Percentiles rank a stretch among this genome's conserved stretches.
phyloP scores from a whole-genome alignment of 306 rosid genomes.

The Gastrolobium bilobum region DNA sequence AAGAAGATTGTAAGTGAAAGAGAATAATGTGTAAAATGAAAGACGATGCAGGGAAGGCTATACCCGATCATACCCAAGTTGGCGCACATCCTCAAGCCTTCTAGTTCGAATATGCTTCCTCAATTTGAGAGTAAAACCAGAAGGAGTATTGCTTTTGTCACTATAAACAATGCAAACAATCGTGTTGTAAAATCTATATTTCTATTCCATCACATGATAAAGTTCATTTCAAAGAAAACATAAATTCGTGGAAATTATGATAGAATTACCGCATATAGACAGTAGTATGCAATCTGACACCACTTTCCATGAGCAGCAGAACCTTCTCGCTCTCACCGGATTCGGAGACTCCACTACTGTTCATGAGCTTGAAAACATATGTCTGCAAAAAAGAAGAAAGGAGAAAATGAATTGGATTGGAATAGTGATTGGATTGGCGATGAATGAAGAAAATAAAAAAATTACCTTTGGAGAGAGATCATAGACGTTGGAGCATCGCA shows the following conservation, averaged over 20 bases:
- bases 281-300: slow-evolving; percentile 91
- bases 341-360: slow-evolving; percentile 92
- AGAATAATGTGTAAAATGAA: slow-evolving; percentile 3
- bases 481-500: slow-evolving; percentile 98
- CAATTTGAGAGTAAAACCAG: slow-evolving; percentile 94
- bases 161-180: slow-evolving; percentile 41
- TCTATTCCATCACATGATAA: no score
- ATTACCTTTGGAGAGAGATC: slow-evolving; percentile 92
- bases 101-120: slow-evolving; percentile 94
- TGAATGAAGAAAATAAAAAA: no score
- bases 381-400: slow-evolving; percentile 63
- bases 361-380: slow-evolving; percentile 90
- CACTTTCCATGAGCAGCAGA: slow-evolving; percentile 90
- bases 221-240: no score
- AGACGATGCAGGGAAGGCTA: neutral
- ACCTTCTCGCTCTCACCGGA: slow-evolving; percentile 99
- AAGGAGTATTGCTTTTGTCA: slow-evolving; percentile 96
- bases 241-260: neutral
- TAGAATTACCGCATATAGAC: slow-evolving; percentile 76
- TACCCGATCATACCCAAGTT: slow-evolving; percentile 99
- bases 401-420: neutral
- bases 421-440: no score
- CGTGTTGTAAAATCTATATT: neutral
- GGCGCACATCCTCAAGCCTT: slow-evolving; percentile 98
- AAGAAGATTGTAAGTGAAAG: neutral